Evolutionary conservation across 352 stramenopile species (phyloP).

Genomic region (Halophytophthora batemanensis): DNA sequence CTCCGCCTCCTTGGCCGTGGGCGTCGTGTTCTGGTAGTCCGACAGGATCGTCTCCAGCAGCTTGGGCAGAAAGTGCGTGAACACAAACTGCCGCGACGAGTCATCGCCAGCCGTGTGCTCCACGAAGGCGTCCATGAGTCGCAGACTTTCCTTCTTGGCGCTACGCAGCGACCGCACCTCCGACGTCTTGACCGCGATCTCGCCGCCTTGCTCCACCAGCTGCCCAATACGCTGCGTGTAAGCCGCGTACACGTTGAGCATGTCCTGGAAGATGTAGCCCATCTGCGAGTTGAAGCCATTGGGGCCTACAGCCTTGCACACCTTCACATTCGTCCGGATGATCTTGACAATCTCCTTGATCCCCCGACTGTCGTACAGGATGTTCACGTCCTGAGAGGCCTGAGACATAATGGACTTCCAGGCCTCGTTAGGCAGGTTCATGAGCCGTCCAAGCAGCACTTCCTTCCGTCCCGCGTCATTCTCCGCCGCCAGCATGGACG

Average conservation of each 20-base stretch:
- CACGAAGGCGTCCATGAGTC: constrained; percentile 96
- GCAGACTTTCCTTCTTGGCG: constrained; percentile 97
- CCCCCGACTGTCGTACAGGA: constrained; percentile 68
- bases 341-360: constrained; percentile 97
- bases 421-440: constrained; percentile 94
- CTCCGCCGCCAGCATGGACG: constrained; percentile 81
- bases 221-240: constrained; percentile 97
- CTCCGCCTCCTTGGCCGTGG: constrained; percentile 84
- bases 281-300: constrained; percentile 98
- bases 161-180: constrained; percentile 91
- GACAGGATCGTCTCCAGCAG: constrained; percentile 96
- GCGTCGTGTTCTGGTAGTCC: constrained; percentile 91
- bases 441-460: constrained; percentile 91
- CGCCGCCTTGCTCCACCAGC: constrained; percentile 88
- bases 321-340: constrained; percentile 96
- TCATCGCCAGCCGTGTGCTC: constrained; percentile 79
- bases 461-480: constrained; percentile 83
- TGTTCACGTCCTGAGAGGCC: constrained; percentile 69
- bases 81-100: constrained; percentile 74
- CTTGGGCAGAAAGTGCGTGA: constrained; percentile 95
- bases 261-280: constrained; percentile 97
- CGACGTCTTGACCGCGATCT: constrained; percentile 94
- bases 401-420: constrained; percentile 88
- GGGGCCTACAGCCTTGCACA: constrained; percentile 93
- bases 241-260: constrained; percentile 98